Evolutionary conservation across 768 basidiomycete genomes (phyloP), one percentile per base, ranked within the genome.

Genomic region (Boletus insuetus): DNA sequence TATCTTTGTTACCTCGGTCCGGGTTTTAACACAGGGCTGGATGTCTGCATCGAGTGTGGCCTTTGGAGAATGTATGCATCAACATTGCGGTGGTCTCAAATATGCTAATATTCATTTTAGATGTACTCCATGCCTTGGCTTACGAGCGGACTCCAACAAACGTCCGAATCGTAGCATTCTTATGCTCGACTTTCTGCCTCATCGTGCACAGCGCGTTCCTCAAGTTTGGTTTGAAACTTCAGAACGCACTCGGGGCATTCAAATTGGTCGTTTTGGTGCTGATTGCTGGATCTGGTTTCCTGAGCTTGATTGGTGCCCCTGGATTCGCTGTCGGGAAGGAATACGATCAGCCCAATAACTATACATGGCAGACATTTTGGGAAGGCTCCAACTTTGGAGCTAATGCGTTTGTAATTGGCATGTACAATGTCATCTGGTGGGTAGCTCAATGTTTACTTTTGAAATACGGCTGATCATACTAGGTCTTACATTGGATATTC

Each of bases 401-500:
- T 6, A 89, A 86, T 60, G 81, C 83, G 1, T 82, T 87, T 62
- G 80, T 83, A 0, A 80, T 73, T 11, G 86, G 83, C 4, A 70
- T 90, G 31, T 87, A 86, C 64, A 85, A 78, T 58, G 84, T 89
- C 41, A 84, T 87, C 22, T 90, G 88, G 87, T 86, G 51, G 10
- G 73, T 52, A 22, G 2, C 10, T 26, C 14, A 7, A 1, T 26
- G 3, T 13, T 29, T 4, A 6, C 34, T 6, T n/a, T 48, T 16
- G 6, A 0, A 3, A 6, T 32, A 9, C 22, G 3, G 10, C 45
- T 49, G 7, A 60, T 29, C 49, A 16, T 17, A 34, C 11, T 40
- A 88, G 87, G 87, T 84, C 85, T 0, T 87, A 83, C 63, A 76
- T 80, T 43, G 89, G 89, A 0, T 91, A 89, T 64, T 80, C 82